phyloP scores from a whole-genome alignment of 2,329 filamentous ascomycete species.

The Dendrostoma leiphaemia region DNA sequence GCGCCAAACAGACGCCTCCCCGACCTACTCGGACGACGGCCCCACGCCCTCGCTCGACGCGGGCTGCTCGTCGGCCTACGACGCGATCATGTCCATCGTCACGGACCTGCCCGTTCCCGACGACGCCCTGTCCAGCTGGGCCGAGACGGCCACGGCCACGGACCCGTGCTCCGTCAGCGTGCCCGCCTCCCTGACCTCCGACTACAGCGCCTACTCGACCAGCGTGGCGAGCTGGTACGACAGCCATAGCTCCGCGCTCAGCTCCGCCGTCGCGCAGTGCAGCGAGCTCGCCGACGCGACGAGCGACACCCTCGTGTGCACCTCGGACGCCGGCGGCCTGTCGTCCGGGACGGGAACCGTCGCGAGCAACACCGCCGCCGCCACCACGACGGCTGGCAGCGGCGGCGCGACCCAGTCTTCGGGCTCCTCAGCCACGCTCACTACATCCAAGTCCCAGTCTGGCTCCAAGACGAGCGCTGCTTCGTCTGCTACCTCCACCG shows the following conservation, averaged over 20 bases:
- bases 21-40: not conserved
- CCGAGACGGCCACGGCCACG: slow-evolving; percentile 17
- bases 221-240: slow-evolving; percentile 24
- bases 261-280: slow-evolving; percentile 25
- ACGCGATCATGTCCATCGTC: slow-evolving; percentile 21
- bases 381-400: slow-evolving; percentile 3
- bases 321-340: not conserved
- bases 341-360: not conserved
- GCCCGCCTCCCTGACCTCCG: slow-evolving; percentile 22
- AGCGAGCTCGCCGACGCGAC: slow-evolving; percentile 20
- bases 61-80: slow-evolving; percentile 3
- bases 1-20: slow-evolving; percentile 24
- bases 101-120: slow-evolving; percentile 24
- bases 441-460: not conserved
- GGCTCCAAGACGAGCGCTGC: slow-evolving; percentile 6
- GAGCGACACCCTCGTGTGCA: slow-evolving; percentile 7
- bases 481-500: slow-evolving; percentile 2
- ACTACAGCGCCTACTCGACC: slow-evolving; percentile 22
- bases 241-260: slow-evolving; percentile 21
- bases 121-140: slow-evolving; percentile 21
- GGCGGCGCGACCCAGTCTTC: not conserved
- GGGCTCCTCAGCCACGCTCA: slow-evolving; percentile 3
- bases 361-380: not conserved
- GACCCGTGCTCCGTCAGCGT: slow-evolving; percentile 26
- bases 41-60: not conserved